phyloP scores from a whole-genome alignment of 2,329 filamentous ascomycete species.

The Epichloe hybrida region DNA sequence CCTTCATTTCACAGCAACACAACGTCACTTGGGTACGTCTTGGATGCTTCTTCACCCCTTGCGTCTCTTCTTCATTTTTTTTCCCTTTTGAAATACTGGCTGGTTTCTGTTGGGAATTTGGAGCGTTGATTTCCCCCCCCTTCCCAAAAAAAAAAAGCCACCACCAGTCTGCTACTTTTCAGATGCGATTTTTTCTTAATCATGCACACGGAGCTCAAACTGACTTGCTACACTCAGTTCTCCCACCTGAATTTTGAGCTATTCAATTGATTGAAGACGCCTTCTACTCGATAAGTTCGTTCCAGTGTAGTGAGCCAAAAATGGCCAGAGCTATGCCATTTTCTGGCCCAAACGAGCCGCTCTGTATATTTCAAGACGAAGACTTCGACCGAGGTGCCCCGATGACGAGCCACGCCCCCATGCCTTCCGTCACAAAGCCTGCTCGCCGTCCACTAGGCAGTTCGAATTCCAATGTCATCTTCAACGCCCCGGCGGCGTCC shows the following conservation, averaged over 20 bases:
- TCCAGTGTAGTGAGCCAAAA: conserved; percentile 21
- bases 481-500: conserved; percentile 47
- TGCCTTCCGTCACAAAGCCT: conserved; percentile 36
- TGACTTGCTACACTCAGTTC: background rate
- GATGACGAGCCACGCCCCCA: conserved; percentile 42
- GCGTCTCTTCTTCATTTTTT: background rate
- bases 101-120: background rate
- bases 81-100: background rate
- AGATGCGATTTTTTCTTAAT: background rate
- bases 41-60: background rate
- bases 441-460: conserved; percentile 33
- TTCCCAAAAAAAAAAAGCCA: background rate
- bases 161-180: background rate
- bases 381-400: conserved; percentile 30
- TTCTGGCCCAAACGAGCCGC: conserved; percentile 30
- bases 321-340: conserved; percentile 42
- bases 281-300: conserved; percentile 2
- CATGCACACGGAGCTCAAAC: background rate
- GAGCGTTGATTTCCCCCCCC: background rate
- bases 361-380: conserved; percentile 40
- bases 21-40: conserved; percentile 2
- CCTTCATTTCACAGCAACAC: conserved; percentile 1
- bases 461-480: conserved; percentile 47
- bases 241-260: too few relatives aligned
- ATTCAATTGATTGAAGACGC: background rate